Conservation (phyloP, 164 flowering plant species). For the Magnolia sinica region DNA sequence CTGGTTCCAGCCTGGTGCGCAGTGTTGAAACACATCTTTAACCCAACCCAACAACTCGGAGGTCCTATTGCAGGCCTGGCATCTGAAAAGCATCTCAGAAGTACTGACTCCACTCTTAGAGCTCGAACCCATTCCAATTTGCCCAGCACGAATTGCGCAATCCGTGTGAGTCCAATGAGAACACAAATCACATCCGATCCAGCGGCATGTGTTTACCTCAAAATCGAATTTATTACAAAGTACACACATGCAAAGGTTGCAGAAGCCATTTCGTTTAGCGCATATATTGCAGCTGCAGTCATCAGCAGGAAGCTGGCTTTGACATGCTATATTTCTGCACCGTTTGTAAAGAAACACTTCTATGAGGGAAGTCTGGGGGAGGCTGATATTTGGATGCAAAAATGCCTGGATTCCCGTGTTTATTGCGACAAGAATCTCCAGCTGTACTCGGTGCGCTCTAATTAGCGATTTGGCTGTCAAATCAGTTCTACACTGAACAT, state of each 20-base stretch:
- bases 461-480: conserved; percentile 63
- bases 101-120: conserved; percentile 58
- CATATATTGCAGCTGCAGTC: conserved; percentile 86
- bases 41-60: conserved; percentile 98
- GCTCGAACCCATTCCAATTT: conserved; percentile 71
- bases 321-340: conserved; percentile 96
- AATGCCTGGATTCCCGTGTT: conserved; percentile 95
- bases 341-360: conserved; percentile 85
- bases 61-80: conserved; percentile 85
- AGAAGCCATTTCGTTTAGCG: conserved; percentile 81
- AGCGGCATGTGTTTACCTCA: conserved; percentile 94
- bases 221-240: conserved; percentile 95
- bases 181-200: conserved; percentile 96
- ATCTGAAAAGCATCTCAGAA: conserved; percentile 85
- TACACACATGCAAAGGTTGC: conserved; percentile 97
- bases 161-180: conserved; percentile 99
- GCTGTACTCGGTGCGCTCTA: conserved; percentile 78
- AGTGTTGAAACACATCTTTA: conserved; percentile 93
- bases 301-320: conserved; percentile 84
- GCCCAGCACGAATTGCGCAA: conserved; percentile 92
- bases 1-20: conserved; percentile 90
- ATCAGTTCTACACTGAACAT: conserved; percentile 73
- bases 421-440: conserved; percentile 87
- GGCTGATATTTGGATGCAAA: conserved; percentile 82
- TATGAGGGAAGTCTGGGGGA: conserved; percentile 79